Base-by-base conservation (phyloP, 495 filamentous ascomycete species). In the Saxispiralis lemnorum region DNA sequence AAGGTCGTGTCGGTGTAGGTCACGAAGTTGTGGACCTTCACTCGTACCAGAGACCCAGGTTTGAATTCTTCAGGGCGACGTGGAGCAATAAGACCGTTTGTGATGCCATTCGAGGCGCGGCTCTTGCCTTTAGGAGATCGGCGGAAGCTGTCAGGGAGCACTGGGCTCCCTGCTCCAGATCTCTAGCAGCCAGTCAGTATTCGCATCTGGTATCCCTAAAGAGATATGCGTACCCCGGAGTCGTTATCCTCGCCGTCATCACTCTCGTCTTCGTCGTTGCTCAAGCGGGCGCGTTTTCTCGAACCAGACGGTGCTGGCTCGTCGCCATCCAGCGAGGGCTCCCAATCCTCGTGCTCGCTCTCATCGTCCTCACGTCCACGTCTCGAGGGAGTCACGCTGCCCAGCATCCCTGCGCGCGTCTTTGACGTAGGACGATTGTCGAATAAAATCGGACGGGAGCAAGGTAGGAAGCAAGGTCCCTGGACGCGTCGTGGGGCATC, bases 1-100 rank as follows among this genome's bases (percentile, higher is more conserved):
- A 95, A 93, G 49, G 89, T 83, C 39, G 83, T 87, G 21, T 78
- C 73, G 12, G 77, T 84, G 59, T 96, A 99, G 0, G 92, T 99
- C 20, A 99, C 85, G 55, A 99, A 99, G 54, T 96, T 80, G n/a
- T 63, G 66, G 24, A 96, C 67, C 45, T 77, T 81, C 46, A 96
- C 84, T 18, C 86, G 73, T 13, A 94, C 76, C 52, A 97, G 93
- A 16, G 87, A 79, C 19, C 89, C 89, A 11, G 89, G 77, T 48
- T 89, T 78, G 59, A 75, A 54, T 15, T 44, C 38, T 6, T 43
- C 17, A 1, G 36, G 11, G 9, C 12, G 7, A 20, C 20, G 20
- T 9, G 24, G 5, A 28, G 24, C 9, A 9, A 9, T 28, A 9
- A 28, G 24, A 5, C 24, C 24, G 20, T 9, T 31, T 17, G 16